Percentiles rank a stretch among this genome's conserved stretches.
These are phyloP conservation scores for Lippia alba DNA, from an alignment of 305 asterid species.

Conservation along the genomic window DNA sequence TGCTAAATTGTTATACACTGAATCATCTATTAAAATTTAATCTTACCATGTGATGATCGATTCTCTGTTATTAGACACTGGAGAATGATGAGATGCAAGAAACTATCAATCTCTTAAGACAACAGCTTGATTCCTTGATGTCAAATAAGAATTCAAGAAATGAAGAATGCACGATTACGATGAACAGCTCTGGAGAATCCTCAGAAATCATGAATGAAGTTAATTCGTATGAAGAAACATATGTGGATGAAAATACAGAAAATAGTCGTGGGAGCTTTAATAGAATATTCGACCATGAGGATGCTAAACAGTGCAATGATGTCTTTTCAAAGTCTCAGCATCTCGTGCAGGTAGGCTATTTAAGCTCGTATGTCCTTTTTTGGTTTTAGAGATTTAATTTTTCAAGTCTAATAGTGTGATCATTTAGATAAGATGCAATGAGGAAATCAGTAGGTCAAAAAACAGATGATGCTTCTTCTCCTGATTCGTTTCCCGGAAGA, in stretches of 20 bases:
- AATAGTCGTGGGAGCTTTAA: slow-evolving; percentile 57
- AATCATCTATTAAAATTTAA: background rate
- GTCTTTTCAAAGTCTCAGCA: slow-evolving; percentile 57
- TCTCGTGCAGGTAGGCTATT: slow-evolving; percentile 57
- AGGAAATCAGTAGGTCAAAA: slow-evolving; percentile 71
- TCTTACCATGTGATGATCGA: slow-evolving; percentile 26
- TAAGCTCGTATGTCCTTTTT: slow-evolving; percentile 12
- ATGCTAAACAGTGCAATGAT: slow-evolving; percentile 47
- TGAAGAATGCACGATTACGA: slow-evolving; percentile 42
- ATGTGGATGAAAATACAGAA: slow-evolving; percentile 59
- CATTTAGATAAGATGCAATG: slow-evolving; percentile 18
- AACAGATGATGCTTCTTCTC: slow-evolving; percentile 49
- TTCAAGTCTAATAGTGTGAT: no score
- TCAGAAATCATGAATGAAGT: slow-evolving; percentile 39
- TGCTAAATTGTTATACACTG: slow-evolving; percentile 22
- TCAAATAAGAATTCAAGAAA: slow-evolving; percentile 46
- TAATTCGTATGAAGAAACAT: slow-evolving; percentile 49
- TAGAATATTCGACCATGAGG: slow-evolving; percentile 47
- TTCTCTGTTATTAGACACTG: slow-evolving; percentile 45
- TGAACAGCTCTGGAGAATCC: slow-evolving; percentile 45
- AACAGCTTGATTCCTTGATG: slow-evolving; percentile 56
- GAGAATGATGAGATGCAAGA: slow-evolving; percentile 78
- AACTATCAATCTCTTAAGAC: slow-evolving; percentile 59
- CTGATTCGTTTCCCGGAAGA: slow-evolving; percentile 58
- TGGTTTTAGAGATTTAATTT: no score